phyloP scores from a whole-genome alignment of 768 basidiomycete species.

The Chalciporus chontae region DNA sequence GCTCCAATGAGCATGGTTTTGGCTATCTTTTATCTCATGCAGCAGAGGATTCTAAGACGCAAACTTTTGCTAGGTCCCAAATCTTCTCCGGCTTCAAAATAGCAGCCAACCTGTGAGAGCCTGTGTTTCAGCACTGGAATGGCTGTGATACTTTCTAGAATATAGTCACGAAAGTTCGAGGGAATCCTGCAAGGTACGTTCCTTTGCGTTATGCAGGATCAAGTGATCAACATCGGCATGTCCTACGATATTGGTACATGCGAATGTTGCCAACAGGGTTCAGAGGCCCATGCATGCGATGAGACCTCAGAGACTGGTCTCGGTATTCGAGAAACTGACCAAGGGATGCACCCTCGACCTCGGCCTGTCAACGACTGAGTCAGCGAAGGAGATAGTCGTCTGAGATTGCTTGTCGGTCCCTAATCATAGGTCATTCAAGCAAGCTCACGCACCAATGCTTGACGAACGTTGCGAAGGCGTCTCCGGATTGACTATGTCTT shows the following conservation, averaged over 20 bases:
- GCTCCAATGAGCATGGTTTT: not conserved
- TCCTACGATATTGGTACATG: too few relatives aligned
- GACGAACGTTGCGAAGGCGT: too few relatives aligned
- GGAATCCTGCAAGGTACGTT: constrained; percentile 29
- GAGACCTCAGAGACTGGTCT: not conserved
- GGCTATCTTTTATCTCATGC: constrained; percentile 6
- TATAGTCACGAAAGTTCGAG: constrained; percentile 27
- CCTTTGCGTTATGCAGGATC: constrained; percentile 29
- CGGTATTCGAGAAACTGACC: constrained; percentile 9
- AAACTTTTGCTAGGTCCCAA: constrained; percentile 29
- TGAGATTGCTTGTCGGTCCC: constrained; percentile 29
- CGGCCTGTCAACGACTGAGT: constrained; percentile 13
- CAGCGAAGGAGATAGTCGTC: constrained; percentile 23
- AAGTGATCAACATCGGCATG: too few relatives aligned
- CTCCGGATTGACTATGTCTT: too few relatives aligned
- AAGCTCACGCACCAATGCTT: too few relatives aligned
- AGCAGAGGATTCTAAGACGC: constrained; percentile 23
- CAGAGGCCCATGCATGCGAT: constrained; percentile 26
- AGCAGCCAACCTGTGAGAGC: constrained; percentile 5
- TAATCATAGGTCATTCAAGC: too few relatives aligned
- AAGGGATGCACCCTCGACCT: constrained; percentile 10
- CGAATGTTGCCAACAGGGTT: too few relatives aligned
- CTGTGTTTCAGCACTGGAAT: constrained; percentile 2
- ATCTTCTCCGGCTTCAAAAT: constrained; percentile 25
- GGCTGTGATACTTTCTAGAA: not conserved